These are phyloP conservation scores for Trichosporon ovoides DNA, from an alignment of 1,284 basidiomycete species.

Conservation along the genomic window DNA sequence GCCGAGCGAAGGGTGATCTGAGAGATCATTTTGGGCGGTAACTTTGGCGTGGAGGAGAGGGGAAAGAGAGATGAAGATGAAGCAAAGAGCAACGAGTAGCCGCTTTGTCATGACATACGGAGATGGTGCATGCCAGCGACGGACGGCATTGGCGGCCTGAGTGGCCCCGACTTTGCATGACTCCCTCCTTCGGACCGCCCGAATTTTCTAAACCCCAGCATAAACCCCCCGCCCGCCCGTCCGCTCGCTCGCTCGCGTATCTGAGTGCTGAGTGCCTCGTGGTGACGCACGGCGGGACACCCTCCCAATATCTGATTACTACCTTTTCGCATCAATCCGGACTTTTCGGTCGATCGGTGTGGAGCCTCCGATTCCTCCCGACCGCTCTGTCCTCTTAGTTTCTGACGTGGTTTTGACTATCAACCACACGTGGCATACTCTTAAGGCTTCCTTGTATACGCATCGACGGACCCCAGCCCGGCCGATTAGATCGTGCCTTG, in stretches of 20 bases:
- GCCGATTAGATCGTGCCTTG: too few species aligned
- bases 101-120: background rate
- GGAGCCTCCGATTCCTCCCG: conserved; percentile 4
- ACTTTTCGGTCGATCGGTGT: background rate
- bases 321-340: background rate
- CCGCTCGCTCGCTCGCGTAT: too few species aligned
- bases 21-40: conserved; percentile 1
- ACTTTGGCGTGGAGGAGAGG: background rate
- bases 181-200: background rate
- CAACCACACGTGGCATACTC: too few species aligned
- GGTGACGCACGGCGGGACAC: background rate
- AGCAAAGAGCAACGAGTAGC: background rate
- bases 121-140: background rate
- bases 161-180: conserved; percentile 3
- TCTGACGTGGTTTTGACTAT: too few species aligned
- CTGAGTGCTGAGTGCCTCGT: background rate
- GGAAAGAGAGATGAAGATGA: background rate
- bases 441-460: too few species aligned
- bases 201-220: conserved; percentile 5
- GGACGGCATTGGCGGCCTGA: conserved; percentile 5
- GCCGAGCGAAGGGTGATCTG: conserved; percentile 4
- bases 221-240: background rate
- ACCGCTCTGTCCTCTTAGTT: background rate
- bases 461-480: too few species aligned
- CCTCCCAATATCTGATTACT: background rate